Conservation (phyloP, 1,284 basidiomycete species). For the Leccinum fallax region DNA sequence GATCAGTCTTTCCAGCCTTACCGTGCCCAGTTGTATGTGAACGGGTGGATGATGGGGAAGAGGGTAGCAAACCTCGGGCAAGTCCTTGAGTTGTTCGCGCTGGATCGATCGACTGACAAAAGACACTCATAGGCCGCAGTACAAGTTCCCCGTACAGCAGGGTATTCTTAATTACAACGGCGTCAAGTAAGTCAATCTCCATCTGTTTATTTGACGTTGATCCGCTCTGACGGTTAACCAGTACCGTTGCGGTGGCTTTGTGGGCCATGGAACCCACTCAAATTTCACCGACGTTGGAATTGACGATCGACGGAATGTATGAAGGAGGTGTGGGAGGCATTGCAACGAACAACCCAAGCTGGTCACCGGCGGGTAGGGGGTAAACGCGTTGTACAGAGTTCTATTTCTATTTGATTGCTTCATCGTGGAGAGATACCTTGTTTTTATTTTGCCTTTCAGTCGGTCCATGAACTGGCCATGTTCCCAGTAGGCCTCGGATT, state of each 20-base stretch:
- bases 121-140: slow-evolving; percentile 55
- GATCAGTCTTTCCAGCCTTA: slow-evolving; percentile 62
- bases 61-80: slow-evolving; percentile 71
- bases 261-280: slow-evolving; percentile 62
- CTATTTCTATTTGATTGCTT: not conserved
- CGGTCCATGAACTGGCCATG: not conserved
- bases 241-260: slow-evolving; percentile 70
- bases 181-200: slow-evolving; percentile 55
- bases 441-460: not conserved
- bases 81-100: slow-evolving; percentile 4
- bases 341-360: slow-evolving; percentile 58
- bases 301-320: slow-evolving; percentile 58
- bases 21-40: slow-evolving; percentile 73
- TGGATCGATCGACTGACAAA: slow-evolving; percentile 7
- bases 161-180: slow-evolving; percentile 75
- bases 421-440: not conserved
- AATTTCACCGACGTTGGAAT: slow-evolving; percentile 53
- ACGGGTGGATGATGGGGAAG: slow-evolving; percentile 89
- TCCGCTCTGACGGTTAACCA: slow-evolving; percentile 31
- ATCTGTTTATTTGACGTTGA: not conserved
- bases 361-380: slow-evolving; percentile 47
- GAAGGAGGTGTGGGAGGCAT: slow-evolving; percentile 68
- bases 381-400: not conserved
- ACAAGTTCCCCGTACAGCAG: slow-evolving; percentile 76
- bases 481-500: not conserved